phyloP scores from a whole-genome alignment of 371 early-diverging fungal genomes.

The Actinomucor elegans region DNA sequence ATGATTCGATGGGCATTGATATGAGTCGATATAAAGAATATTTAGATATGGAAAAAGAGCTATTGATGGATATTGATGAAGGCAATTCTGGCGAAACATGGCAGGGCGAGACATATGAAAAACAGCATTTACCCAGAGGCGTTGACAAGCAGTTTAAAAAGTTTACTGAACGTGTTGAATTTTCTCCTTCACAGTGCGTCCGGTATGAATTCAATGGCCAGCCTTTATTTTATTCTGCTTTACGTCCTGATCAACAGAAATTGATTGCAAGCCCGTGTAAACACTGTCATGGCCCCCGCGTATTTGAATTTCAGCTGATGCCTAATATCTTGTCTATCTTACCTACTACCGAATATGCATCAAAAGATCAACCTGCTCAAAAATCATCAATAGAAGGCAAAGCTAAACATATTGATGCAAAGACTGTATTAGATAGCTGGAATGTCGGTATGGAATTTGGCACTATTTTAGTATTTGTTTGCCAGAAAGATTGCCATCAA shows the following conservation, averaged over 20 bases:
- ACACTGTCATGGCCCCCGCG: conserved; percentile 73
- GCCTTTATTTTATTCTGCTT: conserved; percentile 63
- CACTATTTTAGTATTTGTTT: conserved; percentile 82
- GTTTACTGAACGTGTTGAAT: conserved; percentile 71
- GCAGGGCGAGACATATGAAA: conserved; percentile 85
- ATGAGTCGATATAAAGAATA: conserved; percentile 53
- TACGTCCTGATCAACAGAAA: conserved; percentile 31
- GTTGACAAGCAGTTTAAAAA: conserved; percentile 78
- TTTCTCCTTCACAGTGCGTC: conserved; percentile 83
- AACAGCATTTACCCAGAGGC: conserved; percentile 65
- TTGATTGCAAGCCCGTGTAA: conserved; percentile 57
- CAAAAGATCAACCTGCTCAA: conserved; percentile 20
- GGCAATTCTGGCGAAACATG: conserved; percentile 53
- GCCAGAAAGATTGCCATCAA: conserved; percentile 77
- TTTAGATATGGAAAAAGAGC: conserved; percentile 42
- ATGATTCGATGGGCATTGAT: conserved; percentile 29
- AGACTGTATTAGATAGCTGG: conserved; percentile 48
- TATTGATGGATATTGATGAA: conserved; percentile 36
- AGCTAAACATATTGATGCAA: conserved; percentile 28
- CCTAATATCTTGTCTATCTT: conserved; percentile 78
- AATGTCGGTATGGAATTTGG: conserved; percentile 93
- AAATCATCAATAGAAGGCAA: conserved; percentile 12
- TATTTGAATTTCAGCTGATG: conserved; percentile 93
- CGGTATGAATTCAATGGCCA: conserved; percentile 76
- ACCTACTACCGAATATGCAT: conserved; percentile 44